Evolutionary conservation across 352 stramenopile genomes (phyloP).

Genomic region (Phytophthora pisi): DNA sequence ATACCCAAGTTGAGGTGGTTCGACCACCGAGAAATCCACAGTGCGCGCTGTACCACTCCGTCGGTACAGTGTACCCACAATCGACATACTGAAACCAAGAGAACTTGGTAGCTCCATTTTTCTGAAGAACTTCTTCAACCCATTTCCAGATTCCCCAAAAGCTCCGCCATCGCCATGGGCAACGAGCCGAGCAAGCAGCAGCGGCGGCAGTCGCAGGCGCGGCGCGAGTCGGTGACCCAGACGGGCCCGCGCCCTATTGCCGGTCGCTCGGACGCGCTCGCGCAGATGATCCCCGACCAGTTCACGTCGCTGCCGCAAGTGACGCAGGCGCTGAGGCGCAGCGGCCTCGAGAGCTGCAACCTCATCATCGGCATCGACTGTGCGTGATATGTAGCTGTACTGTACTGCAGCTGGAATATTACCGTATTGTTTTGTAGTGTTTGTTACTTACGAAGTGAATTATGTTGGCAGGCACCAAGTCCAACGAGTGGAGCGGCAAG

Average conservation of each 20-base stretch:
- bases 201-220: constrained; percentile 9
- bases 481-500: constrained; percentile 90
- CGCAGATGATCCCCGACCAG: constrained; percentile 71
- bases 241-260: constrained; percentile 44
- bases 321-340: constrained; percentile 67
- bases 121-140: neutral
- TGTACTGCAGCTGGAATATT: neutral
- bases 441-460: neutral
- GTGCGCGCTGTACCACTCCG: neutral
- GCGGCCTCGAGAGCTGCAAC: constrained; percentile 87
- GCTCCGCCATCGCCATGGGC: constrained; percentile 26
- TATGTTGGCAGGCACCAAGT: constrained; percentile 76
- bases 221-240: constrained; percentile 31
- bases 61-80: constrained; percentile 13
- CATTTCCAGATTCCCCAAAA: constrained; percentile 1
- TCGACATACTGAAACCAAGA: constrained; percentile 25
- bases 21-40: constrained; percentile 18
- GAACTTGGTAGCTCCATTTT: constrained; percentile 4
- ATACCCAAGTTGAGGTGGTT: constrained; percentile 7
- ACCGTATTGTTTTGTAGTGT: neutral
- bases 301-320: constrained; percentile 75
- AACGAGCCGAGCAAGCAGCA: constrained; percentile 35
- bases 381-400: constrained; percentile 33
- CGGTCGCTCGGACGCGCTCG: constrained; percentile 24
- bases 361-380: constrained; percentile 88